Conservation (phyloP, 2,329 filamentous ascomycete species). For the Lomentospora prolificans region DNA sequence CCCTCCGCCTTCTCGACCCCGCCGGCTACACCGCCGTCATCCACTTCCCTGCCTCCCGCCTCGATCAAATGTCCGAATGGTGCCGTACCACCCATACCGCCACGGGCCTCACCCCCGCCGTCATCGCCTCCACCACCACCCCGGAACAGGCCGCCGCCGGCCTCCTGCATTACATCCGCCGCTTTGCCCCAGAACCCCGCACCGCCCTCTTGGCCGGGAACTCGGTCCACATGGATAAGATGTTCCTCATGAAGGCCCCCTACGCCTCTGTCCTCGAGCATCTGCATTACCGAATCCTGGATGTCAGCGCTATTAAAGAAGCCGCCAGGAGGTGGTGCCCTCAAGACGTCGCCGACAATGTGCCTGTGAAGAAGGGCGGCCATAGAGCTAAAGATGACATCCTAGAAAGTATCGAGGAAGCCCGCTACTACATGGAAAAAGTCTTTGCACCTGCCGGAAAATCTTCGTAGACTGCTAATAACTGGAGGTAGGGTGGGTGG, state of each 20-base stretch:
- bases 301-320: constrained; percentile 90
- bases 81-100: constrained; percentile 69
- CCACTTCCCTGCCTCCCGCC: constrained; percentile 57
- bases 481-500: background rate
- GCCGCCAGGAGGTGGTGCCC: constrained; percentile 73
- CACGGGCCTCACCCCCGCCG: constrained; percentile 72
- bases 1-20: constrained; percentile 66
- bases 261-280: constrained; percentile 66
- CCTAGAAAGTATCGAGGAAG: constrained; percentile 88
- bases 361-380: constrained; percentile 62
- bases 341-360: constrained; percentile 45
- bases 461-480: background rate
- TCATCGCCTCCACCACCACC: constrained; percentile 63
- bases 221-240: constrained; percentile 80
- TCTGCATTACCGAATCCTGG: constrained; percentile 82
- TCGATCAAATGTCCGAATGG: constrained; percentile 82
- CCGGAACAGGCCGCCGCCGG: constrained; percentile 60
- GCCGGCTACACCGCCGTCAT: constrained; percentile 72
- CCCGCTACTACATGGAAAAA: constrained; percentile 65
- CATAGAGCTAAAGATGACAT: constrained; percentile 88
- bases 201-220: constrained; percentile 78
- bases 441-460: constrained; percentile 43
- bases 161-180: constrained; percentile 69
- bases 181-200: constrained; percentile 55
- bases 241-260: constrained; percentile 66